These are phyloP conservation scores for Scheffersomyces lignicola DNA, from an alignment of 1,139 yeast genomes.

Conservation along the genomic window DNA sequence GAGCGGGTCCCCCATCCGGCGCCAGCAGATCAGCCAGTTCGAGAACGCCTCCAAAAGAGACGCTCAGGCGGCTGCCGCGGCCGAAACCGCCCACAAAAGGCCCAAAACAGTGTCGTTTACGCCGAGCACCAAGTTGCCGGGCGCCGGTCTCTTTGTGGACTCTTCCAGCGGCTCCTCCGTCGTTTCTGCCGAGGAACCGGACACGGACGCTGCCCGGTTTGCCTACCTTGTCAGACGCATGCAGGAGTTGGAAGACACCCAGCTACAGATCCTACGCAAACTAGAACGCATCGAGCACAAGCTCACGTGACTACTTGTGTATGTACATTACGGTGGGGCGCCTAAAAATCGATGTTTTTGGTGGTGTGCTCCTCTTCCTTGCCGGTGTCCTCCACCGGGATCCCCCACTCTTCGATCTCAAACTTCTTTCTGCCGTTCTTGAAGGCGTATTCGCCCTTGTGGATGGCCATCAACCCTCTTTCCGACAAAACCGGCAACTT, in stretches of 20 bases:
- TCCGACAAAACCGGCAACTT: constrained; percentile 75
- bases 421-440: constrained; percentile 80
- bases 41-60: constrained; percentile 16
- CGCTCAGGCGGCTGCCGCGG: no score
- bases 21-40: constrained; percentile 30
- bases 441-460: constrained; percentile 79
- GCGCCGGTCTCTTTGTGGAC: neutral
- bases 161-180: neutral
- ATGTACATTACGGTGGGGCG: neutral
- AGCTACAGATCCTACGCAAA: neutral
- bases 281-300: neutral
- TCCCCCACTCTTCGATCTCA: constrained; percentile 90
- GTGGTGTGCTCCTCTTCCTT: constrained; percentile 36
- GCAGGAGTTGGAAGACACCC: neutral
- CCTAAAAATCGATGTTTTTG: constrained; percentile 37
- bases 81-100: constrained; percentile 11
- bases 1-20: constrained; percentile 39
- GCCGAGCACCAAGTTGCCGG: neutral
- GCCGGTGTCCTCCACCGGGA: constrained; percentile 83
- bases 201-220: neutral
- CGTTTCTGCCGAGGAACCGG: neutral
- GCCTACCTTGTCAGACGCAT: neutral
- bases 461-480: constrained; percentile 75
- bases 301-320: neutral
- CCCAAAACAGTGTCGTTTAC: constrained; percentile 2